Conservation (phyloP, 345 rosid species). For the Euphorbia pulcherrima region DNA sequence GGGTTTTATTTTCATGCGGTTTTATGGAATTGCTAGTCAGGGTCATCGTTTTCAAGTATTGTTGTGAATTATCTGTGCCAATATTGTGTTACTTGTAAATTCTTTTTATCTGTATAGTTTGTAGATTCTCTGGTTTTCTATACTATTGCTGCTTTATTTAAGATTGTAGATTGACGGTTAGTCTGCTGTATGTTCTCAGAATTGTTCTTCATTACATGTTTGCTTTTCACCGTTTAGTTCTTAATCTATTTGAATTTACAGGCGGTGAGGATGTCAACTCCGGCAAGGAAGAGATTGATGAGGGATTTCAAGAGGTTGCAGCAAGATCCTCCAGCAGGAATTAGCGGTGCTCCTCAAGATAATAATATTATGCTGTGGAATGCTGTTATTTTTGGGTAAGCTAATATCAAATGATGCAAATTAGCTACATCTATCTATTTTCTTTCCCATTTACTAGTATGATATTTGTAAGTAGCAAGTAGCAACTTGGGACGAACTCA, state of each 20-base stretch:
- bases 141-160: neutral
- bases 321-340: conserved; percentile 39
- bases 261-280: conserved; percentile 27
- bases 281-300: conserved; percentile 36
- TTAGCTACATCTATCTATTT: neutral
- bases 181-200: neutral
- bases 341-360: conserved; percentile 34
- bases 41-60: neutral
- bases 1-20: too few species aligned
- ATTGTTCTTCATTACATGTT: neutral
- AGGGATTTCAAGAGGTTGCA: conserved; percentile 40
- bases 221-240: too few species aligned
- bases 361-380: conserved; percentile 33
- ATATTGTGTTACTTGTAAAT: neutral
- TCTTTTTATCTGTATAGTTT: neutral
- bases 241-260: neutral
- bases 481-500: too few species aligned
- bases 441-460: neutral
- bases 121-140: neutral
- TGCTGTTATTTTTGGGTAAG: conserved; percentile 36
- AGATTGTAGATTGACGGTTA: too few species aligned
- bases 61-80: neutral
- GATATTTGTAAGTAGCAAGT: too few species aligned
- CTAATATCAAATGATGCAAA: neutral
- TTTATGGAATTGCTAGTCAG: too few species aligned